These are phyloP conservation scores for Aspergillus sp. DNA, from an alignment of 2,329 filamentous ascomycete species.

Conservation along the genomic window DNA sequence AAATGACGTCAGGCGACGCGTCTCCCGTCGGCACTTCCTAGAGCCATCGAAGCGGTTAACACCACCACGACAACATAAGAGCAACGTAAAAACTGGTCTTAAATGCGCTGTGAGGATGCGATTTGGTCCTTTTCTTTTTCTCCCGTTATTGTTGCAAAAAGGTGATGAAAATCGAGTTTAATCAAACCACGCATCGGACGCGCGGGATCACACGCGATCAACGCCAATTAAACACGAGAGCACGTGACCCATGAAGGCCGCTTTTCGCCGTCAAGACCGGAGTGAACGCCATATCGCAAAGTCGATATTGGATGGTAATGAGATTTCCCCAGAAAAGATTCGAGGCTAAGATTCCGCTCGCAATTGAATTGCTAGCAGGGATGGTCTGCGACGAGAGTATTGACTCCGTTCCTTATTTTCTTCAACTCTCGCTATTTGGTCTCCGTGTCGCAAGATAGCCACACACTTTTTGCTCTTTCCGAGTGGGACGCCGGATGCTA, in stretches of 20 bases:
- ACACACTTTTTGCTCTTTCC: neutral
- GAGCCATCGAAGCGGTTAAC: neutral
- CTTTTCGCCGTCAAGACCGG: neutral
- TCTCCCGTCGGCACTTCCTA: slow-evolving; percentile 14
- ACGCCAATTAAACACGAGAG: slow-evolving; percentile 18
- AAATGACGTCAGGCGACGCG: slow-evolving; percentile 25
- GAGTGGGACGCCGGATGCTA: slow-evolving; percentile 25
- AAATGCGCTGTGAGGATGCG: neutral
- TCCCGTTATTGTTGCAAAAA: neutral
- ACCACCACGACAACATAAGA: neutral
- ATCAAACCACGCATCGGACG: slow-evolving; percentile 2
- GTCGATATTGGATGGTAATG: no score
- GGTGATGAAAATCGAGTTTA: neutral
- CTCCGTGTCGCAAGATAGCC: slow-evolving; percentile 18
- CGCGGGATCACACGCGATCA: slow-evolving; percentile 15
- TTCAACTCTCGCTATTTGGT: slow-evolving; percentile 4
- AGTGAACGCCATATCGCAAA: no score
- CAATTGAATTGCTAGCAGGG: neutral
- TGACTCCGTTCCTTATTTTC: slow-evolving; percentile 1
- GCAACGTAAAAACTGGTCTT: neutral
- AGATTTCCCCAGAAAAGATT: neutral
- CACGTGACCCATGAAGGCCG: slow-evolving; percentile 23
- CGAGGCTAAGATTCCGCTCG: neutral
- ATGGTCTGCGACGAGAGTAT: neutral
- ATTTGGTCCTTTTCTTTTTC: neutral